These are phyloP conservation scores for Penicillium sp. DNA, from an alignment of 2,329 filamentous ascomycete genomes.

Conservation along the genomic window DNA sequence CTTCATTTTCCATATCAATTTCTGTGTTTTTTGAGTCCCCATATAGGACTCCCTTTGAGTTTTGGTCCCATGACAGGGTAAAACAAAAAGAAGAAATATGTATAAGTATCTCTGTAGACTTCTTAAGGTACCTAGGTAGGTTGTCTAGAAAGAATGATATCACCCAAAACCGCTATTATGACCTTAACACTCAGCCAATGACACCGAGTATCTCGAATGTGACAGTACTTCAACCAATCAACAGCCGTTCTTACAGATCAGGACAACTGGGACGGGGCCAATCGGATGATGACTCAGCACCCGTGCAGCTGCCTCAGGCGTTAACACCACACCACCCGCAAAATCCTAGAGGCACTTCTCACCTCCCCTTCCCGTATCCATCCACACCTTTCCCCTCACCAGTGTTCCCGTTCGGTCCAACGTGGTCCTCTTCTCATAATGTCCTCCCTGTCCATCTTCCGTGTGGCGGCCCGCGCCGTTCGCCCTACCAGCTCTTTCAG, in stretches of 20 bases:
- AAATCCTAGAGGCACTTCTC: slow-evolving; percentile 35
- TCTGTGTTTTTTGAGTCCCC: too few species aligned
- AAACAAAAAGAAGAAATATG: too few species aligned
- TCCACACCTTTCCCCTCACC: slow-evolving; percentile 25
- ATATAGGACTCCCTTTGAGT: too few species aligned
- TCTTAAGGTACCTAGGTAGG: too few species aligned
- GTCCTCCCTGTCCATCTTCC: slow-evolving; percentile 68
- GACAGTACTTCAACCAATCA: slow-evolving; percentile 28
- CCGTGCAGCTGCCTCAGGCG: slow-evolving; percentile 29
- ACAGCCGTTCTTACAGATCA: slow-evolving; percentile 22
- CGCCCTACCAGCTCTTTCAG: slow-evolving; percentile 61
- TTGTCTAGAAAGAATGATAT: not conserved
- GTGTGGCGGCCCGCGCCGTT: slow-evolving; percentile 67
- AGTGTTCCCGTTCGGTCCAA: slow-evolving; percentile 21
- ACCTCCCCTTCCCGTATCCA: slow-evolving; percentile 25
- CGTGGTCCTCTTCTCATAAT: slow-evolving; percentile 45
- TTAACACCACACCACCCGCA: slow-evolving; percentile 38
- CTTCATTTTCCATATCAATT: too few species aligned
- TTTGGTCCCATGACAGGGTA: too few species aligned
- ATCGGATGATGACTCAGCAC: slow-evolving; percentile 25
- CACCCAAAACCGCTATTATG: not conserved
- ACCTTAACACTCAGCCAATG: slow-evolving; percentile 7
- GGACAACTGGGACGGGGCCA: slow-evolving; percentile 9
- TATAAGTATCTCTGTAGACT: too few species aligned
- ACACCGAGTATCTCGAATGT: slow-evolving; percentile 8